A percentile compares a stretch with the other conserved stretches of the same genome.
phyloP scores from a whole-genome alignment of 805 yeast genomes.

The Sugiyamaella valdiviana region DNA sequence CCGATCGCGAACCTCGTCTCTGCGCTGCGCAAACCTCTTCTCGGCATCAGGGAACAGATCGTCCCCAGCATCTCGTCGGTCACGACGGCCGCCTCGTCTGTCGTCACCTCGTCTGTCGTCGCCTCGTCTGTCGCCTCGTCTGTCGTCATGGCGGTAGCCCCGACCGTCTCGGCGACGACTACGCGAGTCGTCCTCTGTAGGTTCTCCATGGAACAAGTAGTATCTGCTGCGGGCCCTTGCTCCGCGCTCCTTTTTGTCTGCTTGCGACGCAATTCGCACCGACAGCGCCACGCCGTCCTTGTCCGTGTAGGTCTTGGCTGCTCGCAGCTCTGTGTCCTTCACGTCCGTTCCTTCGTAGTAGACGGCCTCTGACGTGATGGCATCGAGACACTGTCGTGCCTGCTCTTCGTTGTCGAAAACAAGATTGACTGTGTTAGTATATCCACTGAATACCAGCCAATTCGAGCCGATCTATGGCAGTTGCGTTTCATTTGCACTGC shows the following conservation, averaged over 20 bases:
- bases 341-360: constrained; percentile 20
- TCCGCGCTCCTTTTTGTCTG: constrained; percentile 52
- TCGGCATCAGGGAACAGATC: constrained; percentile 34
- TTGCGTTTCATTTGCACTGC: no score
- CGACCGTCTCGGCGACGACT: constrained; percentile 11
- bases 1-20: constrained; percentile 1
- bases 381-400: constrained; percentile 35
- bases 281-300: constrained; percentile 34
- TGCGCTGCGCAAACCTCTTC: constrained; percentile 11
- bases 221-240: constrained; percentile 56
- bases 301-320: constrained; percentile 33
- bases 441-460: no score
- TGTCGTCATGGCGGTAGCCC: constrained; percentile 23
- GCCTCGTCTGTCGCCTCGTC: constrained; percentile 36
- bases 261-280: constrained; percentile 45
- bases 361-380: constrained; percentile 32
- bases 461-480: no score
- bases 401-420: constrained; percentile 42
- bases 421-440: constrained; percentile 36
- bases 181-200: constrained; percentile 25
- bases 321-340: constrained; percentile 20
- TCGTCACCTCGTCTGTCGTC: constrained; percentile 9
- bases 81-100: neutral
- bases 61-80: constrained; percentile 23
- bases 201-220: constrained; percentile 67